phyloP scores from a whole-genome alignment of 2,329 filamentous ascomycete genomes.

The Phialophora macrospora region DNA sequence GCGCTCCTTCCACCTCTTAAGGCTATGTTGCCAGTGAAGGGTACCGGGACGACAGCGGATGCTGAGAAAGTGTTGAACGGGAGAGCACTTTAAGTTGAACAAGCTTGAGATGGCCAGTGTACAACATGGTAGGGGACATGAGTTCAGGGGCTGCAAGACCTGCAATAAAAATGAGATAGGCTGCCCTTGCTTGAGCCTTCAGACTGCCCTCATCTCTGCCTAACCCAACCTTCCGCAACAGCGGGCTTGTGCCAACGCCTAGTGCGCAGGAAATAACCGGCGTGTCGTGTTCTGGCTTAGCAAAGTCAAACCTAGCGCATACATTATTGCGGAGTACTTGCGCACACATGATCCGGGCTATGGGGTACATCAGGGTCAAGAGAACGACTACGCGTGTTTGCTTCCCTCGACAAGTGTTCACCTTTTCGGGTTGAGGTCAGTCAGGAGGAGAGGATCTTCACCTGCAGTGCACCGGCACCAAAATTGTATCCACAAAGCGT shows the following conservation, averaged over 20 bases:
- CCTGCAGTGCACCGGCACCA: not conserved
- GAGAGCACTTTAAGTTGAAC: not conserved
- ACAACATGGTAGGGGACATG: not conserved
- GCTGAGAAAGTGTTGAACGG: slow-evolving; percentile 33
- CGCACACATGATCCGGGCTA: too few relatives aligned
- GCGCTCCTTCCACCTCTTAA: slow-evolving; percentile 34
- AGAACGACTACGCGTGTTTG: too few relatives aligned
- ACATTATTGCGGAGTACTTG: too few relatives aligned
- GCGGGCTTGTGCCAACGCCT: too few relatives aligned
- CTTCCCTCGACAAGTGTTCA: too few relatives aligned
- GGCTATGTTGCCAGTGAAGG: slow-evolving; percentile 30
- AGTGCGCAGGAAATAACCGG: too few relatives aligned
- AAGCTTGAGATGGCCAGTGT: not conserved
- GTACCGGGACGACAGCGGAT: slow-evolving; percentile 34
- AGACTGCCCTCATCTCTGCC: too few relatives aligned
- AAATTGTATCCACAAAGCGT: not conserved
- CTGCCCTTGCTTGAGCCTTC: not conserved
- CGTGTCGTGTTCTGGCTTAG: too few relatives aligned
- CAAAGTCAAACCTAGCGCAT: too few relatives aligned
- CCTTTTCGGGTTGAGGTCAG: too few relatives aligned
- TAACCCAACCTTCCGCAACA: not conserved
- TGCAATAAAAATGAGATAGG: not conserved
- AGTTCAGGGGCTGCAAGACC: not conserved
- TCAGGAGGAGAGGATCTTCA: not conserved
- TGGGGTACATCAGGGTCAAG: too few relatives aligned